Conservation (phyloP, 345 rosid species). For the Salix dunnii region DNA sequence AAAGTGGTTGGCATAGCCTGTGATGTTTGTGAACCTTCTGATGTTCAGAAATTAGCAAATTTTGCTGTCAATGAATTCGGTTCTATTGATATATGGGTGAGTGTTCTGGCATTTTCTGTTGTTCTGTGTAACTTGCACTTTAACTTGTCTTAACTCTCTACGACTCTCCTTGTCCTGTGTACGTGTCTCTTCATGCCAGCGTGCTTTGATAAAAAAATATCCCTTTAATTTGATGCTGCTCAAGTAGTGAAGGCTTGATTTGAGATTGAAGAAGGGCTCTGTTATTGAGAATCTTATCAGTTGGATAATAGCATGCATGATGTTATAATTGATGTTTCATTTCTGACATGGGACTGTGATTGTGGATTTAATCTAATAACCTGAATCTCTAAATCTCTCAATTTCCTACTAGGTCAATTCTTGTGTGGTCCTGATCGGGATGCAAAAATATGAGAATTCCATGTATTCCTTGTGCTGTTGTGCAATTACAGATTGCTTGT, state of each 20-base stretch:
- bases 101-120: constrained; percentile 7
- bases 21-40: constrained; percentile 70
- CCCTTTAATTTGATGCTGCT: background rate
- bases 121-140: background rate
- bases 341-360: background rate
- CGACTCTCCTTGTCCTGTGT: background rate
- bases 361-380: background rate
- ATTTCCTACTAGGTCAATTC: background rate
- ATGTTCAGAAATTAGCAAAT: constrained; percentile 63
- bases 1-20: constrained; percentile 84
- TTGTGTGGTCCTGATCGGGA: background rate
- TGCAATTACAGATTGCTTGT: too few species aligned
- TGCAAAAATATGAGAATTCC: background rate
- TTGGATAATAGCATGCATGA: background rate
- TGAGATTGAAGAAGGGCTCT: background rate
- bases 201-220: background rate
- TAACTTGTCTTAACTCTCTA: background rate
- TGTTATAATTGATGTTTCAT: background rate
- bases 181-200: too few species aligned
- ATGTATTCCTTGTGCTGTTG: background rate
- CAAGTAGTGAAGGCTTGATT: background rate
- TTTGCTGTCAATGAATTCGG: constrained; percentile 78
- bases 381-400: background rate
- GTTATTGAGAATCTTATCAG: background rate
- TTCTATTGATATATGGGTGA: constrained; percentile 84